Conservation (phyloP, 2,329 filamentous ascomycete genomes). For the Xylaria sp. region DNA sequence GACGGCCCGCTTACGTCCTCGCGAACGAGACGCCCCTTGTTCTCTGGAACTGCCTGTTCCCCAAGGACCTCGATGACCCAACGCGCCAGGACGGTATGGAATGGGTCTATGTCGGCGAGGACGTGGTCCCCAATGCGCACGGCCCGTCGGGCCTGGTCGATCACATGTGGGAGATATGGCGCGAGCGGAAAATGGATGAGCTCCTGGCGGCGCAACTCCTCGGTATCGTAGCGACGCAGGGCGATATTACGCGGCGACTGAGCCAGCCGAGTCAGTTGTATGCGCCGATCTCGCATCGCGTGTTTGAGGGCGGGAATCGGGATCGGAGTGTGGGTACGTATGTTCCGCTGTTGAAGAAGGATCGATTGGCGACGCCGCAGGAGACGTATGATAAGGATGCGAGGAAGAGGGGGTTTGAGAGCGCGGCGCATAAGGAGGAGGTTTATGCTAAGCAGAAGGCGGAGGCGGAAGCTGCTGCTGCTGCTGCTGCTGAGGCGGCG, state of each 20-base stretch:
- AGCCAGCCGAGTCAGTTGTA: slow-evolving; percentile 16
- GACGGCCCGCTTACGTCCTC: slow-evolving; percentile 84
- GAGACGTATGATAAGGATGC: slow-evolving; percentile 59
- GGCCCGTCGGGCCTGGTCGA: slow-evolving; percentile 64
- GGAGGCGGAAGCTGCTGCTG: slow-evolving; percentile 29
- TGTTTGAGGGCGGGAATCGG: slow-evolving; percentile 53
- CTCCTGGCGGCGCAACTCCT: slow-evolving; percentile 71
- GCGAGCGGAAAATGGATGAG: slow-evolving; percentile 83
- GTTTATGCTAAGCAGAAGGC: slow-evolving; percentile 22
- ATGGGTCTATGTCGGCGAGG: slow-evolving; percentile 77
- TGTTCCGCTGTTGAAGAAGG: slow-evolving; percentile 48
- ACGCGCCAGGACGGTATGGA: slow-evolving; percentile 52
- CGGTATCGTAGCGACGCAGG: slow-evolving; percentile 48
- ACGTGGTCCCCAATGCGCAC: slow-evolving; percentile 53
- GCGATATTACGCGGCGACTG: slow-evolving; percentile 21
- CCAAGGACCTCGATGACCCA: slow-evolving; percentile 38
- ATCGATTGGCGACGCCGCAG: slow-evolving; percentile 44
- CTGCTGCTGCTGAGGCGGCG: slow-evolving; percentile 33
- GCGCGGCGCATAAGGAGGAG: slow-evolving; percentile 42
- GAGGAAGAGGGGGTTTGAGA: slow-evolving; percentile 53
- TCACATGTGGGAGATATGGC: slow-evolving; percentile 77
- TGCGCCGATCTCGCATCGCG: slow-evolving; percentile 28
- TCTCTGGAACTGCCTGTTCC: slow-evolving; percentile 93
- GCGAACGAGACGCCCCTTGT: slow-evolving; percentile 85
- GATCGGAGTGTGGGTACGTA: slow-evolving; percentile 50